Conservation (phyloP, 495 filamentous ascomycete genomes). For the Lepidopterella palustris region DNA sequence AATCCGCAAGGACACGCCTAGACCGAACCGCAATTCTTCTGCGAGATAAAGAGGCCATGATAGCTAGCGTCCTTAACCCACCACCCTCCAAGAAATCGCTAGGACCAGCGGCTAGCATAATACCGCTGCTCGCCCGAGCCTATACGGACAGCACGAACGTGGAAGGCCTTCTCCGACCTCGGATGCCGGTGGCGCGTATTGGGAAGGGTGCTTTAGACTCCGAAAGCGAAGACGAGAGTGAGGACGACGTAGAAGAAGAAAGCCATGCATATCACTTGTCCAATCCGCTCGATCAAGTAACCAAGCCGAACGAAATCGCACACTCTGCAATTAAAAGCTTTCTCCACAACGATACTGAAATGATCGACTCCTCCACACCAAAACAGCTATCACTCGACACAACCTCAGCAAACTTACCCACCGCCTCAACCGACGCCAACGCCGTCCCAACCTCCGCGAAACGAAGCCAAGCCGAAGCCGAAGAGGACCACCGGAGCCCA, state of each 20-base stretch:
- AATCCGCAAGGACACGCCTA: conserved; percentile 59
- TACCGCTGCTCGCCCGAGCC: conserved; percentile 64
- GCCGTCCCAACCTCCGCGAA: background rate
- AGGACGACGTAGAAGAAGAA: conserved; percentile 19
- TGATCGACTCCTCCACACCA: no score
- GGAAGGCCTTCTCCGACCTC: conserved; percentile 64
- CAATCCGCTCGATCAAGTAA: background rate
- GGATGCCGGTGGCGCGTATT: conserved; percentile 48
- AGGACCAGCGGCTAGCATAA: conserved; percentile 56
- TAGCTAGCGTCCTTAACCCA: conserved; percentile 74
- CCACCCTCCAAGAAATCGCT: conserved; percentile 52
- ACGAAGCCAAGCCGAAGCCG: background rate
- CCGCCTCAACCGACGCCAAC: background rate
- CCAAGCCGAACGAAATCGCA: no score
- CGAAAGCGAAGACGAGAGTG: conserved; percentile 12
- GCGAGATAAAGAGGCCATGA: conserved; percentile 58
- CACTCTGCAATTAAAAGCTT: no score
- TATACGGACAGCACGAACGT: conserved; percentile 56
- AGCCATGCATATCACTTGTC: background rate
- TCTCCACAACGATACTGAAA: no score
- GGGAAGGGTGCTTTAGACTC: conserved; percentile 9
- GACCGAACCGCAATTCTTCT: conserved; percentile 71
- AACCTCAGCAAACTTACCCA: background rate
- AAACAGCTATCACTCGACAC: background rate
- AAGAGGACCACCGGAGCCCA: background rate